Evolutionary conservation across 2,329 filamentous ascomycete species (phyloP), one percentile per base, ranked within the genome.

Genomic region (Aplosporella prunicola): DNA sequence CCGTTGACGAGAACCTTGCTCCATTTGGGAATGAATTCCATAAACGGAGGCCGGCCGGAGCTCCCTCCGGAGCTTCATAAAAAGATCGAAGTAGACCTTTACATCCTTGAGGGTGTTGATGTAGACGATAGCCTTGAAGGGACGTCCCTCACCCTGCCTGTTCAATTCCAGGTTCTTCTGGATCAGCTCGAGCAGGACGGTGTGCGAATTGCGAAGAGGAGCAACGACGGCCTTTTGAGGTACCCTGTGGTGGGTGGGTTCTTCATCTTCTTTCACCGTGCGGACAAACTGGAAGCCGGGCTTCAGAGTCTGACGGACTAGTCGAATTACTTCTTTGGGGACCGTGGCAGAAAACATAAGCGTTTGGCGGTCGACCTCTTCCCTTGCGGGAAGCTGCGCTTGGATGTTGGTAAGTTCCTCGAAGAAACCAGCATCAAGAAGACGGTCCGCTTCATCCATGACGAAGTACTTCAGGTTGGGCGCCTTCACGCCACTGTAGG

Each of bases 91-190:
- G 15, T 76, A 76, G 32, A 87, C 66, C 40, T 78, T 69, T 29
- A 87, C 83, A 45, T 82, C 71, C 16, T 75, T 73, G 1, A 82
- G 93, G 15, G 82, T 85, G 51, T 83, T 83, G 57, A 89, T 81
- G 65, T 94, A 98, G 27, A 94, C 67, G 43, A 98, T 93, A n/a
- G 86, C 85, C 70, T 98, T 98, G 74, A 96, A 95, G 0, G 85
- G 83, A 11, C 59, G 59, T 3, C 44, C 50, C 50, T 58, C 44
- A 68, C 62, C 44, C 59, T 52, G 45, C 57, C 48, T 48, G 43
- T 56, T 56, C 16, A 64, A 62, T 20, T 67, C 48, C n/a, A 69
- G 58, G 48, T 82, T 77, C 23, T 72, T 71, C 38, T 78, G 64
- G 31, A 80, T 66, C 35, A 95, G 70, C 60, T 96, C 88, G 37